phyloP scores from a whole-genome alignment of 306 rosid genomes.

The Bauhinia variegata region DNA sequence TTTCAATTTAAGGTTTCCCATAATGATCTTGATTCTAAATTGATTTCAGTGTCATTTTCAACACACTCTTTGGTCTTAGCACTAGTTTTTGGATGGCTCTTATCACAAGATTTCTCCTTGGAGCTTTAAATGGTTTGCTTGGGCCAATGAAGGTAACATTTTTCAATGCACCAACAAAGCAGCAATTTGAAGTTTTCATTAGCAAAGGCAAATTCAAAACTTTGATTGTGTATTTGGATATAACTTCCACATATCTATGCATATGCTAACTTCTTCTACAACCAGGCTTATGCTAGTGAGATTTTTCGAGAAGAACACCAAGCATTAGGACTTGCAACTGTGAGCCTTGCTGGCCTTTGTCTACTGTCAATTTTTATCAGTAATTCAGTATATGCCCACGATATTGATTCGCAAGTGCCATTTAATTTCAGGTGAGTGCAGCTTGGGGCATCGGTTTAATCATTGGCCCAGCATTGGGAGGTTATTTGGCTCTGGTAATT shows the following conservation, averaged over 20 bases:
- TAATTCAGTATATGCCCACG: background rate
- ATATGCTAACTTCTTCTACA: slow-evolving; percentile 28
- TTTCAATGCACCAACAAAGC: background rate
- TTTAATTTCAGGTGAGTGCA: slow-evolving; percentile 64
- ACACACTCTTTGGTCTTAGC: slow-evolving; percentile 92
- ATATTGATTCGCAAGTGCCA: slow-evolving; percentile 21
- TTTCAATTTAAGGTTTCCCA: background rate
- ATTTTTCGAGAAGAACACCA: slow-evolving; percentile 74
- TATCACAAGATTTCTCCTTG: slow-evolving; percentile 77
- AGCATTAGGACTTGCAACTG: slow-evolving; percentile 77
- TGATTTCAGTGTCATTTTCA: slow-evolving; percentile 68
- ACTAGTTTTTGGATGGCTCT: slow-evolving; percentile 87
- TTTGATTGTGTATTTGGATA: background rate
- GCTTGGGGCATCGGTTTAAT: slow-evolving; percentile 82
- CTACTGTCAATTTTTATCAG: slow-evolving; percentile 4
- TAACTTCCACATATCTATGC: background rate
- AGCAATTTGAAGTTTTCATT: slow-evolving; percentile 8
- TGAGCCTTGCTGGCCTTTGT: slow-evolving; percentile 41
- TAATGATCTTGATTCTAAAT: slow-evolving; percentile 11
- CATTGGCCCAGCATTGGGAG: slow-evolving; percentile 91
- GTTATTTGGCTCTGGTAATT: slow-evolving; percentile 84
- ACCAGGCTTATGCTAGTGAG: slow-evolving; percentile 83
- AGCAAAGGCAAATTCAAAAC: background rate
- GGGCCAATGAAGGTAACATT: slow-evolving; percentile 83
- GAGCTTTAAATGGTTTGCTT: slow-evolving; percentile 76